A percentile compares a stretch with the other conserved stretches of the same genome.
These are phyloP conservation scores for Artemisia annua DNA, from an alignment of 129 eudicot genomes.

Conservation along the genomic window DNA sequence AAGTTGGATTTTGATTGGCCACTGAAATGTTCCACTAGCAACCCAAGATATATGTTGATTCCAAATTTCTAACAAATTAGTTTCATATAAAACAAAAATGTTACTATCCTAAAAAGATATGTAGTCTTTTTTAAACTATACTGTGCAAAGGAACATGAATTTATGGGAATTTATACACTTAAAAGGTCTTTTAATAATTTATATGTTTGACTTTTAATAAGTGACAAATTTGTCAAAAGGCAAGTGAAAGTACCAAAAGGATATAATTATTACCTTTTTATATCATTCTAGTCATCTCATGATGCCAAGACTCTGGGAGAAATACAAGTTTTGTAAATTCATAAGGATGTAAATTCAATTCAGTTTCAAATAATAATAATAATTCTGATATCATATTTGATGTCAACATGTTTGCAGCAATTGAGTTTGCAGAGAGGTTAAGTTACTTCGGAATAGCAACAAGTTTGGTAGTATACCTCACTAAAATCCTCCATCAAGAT, in stretches of 20 bases:
- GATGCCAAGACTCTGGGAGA: no score
- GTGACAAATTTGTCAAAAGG: no score
- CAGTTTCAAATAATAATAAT: no score
- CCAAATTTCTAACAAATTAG: slow-evolving; percentile 2
- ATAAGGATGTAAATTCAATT: no score
- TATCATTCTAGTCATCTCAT: no score
- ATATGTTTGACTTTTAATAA: no score
- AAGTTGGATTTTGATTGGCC: slow-evolving; percentile 25
- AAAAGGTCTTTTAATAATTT: no score
- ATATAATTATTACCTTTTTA: no score
- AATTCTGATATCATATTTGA: background rate
- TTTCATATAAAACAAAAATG: background rate
- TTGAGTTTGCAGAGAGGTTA: slow-evolving; percentile 84
- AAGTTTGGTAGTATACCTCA: slow-evolving; percentile 73
- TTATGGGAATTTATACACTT: no score
- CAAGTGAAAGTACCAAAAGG: no score
- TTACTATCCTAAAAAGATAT: background rate
- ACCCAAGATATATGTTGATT: slow-evolving; percentile 2
- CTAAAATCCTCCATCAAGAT: slow-evolving; percentile 70
- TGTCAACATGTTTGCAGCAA: slow-evolving; percentile 45
- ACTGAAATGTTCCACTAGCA: slow-evolving; percentile 15
- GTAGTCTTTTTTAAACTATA: no score
- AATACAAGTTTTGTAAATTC: background rate
- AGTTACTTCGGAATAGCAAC: slow-evolving; percentile 83
- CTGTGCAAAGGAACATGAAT: no score